Conservation (phyloP, 1,284 basidiomycete species). For the Testicularia cyperi region DNA sequence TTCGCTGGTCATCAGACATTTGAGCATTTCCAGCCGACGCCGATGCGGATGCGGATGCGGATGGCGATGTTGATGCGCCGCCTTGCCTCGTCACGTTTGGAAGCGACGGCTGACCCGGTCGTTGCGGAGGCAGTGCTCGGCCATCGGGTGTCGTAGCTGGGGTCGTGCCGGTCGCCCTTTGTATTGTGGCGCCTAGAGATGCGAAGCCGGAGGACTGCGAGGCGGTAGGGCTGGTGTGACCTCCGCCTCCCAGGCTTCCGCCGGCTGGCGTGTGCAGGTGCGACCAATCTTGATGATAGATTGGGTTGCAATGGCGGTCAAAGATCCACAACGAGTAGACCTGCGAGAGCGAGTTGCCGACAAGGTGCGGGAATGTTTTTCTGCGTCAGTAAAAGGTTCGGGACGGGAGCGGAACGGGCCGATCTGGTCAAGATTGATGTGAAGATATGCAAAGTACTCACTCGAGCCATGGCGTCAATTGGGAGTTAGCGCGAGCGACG, state of each 20-base stretch:
- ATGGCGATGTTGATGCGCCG: background rate
- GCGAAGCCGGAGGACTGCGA: conserved; percentile 36
- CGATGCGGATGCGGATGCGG: background rate
- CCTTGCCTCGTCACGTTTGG: conserved; percentile 24
- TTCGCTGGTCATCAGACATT: too few relatives aligned
- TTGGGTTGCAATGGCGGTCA: conserved; percentile 53
- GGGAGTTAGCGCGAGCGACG: too few relatives aligned
- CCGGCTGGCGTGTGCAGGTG: conserved; percentile 31
- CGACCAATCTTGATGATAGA: conserved; percentile 59
- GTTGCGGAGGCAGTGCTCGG: conserved; percentile 5
- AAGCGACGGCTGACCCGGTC: conserved; percentile 25
- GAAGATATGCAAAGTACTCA: too few relatives aligned
- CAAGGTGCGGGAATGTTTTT: too few relatives aligned
- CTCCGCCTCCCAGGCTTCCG: background rate
- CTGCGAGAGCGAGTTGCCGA: too few relatives aligned
- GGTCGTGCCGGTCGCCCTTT: conserved; percentile 23
- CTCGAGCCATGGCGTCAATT: too few relatives aligned
- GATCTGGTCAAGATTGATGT: too few relatives aligned
- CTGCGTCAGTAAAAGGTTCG: too few relatives aligned
- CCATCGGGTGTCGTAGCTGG: too few relatives aligned
- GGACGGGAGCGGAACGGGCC: too few relatives aligned
- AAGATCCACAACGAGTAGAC: conserved; percentile 58
- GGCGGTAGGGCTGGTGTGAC: conserved; percentile 11
- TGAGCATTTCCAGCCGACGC: background rate
- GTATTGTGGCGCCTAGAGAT: conserved; percentile 45